Evolutionary conservation across 164 flowering plant genomes (phyloP), one percentile per base, ranked within the genome.

Genomic region (Macadamia tetraphylla): DNA sequence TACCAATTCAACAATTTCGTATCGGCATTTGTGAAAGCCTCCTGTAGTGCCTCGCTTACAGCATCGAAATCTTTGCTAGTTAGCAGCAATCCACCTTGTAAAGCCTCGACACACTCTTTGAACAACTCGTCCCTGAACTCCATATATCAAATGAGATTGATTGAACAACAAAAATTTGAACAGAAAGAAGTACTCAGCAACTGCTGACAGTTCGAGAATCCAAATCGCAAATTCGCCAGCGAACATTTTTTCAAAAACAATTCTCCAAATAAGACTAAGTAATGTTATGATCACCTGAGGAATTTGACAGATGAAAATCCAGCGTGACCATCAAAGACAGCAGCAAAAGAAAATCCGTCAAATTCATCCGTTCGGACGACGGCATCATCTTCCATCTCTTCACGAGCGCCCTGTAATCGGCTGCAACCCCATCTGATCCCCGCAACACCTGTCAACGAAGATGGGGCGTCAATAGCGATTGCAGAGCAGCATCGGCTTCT

Each of bases 321-420:
- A 23, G 85, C 97, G 66, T 95, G 99, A 56, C 99, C 98, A 74
- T 94, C 99, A 58, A 95, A 85, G 65, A 95, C 97, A 1, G 98
- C 99, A 29, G 97, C 99, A 69, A 80, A 95, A 44, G 88, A 84
- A 81, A 92, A 92, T 0, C 88, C 96, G 55, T 79, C 73, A 60
- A 85, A 80, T 9, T 74, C 83, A 49, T 89, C 91, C 0, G 95
- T 72, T 31, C 85, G 81, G 42, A 90, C 70, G 55, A 94, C 78
- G 55, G 81, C 71, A 68, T 83, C 97, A 62, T 94, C 97, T 73
- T 94, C 99, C 99, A 92, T 94, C 82, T 92, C 99, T 14, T 89
- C 93, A 1, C 97, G 80, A 0, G 72, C 67, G 6, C 99, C 99
- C 73, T 93, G 97, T 67, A 87, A 60, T 32, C 67, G 62, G 23